Conservation (phyloP, 352 stramenopile species). For the Phytopythium ostracodes region DNA sequence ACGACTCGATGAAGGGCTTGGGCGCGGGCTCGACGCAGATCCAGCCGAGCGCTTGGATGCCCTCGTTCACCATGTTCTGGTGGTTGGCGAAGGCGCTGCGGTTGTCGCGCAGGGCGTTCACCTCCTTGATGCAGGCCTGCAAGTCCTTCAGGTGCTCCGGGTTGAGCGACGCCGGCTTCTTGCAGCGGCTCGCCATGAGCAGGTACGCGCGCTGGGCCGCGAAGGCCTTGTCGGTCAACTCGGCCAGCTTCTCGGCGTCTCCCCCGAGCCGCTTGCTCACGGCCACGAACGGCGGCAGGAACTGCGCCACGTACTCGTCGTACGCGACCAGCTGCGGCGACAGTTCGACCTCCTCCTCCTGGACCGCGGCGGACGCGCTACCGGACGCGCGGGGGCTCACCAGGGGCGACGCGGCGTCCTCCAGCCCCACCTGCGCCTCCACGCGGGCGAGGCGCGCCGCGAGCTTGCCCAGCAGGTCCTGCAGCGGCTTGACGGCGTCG, state of each 20-base stretch:
- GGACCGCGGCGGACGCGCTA: conserved; percentile 5
- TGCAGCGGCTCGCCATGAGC: conserved; percentile 90
- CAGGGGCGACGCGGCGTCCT: conserved; percentile 10
- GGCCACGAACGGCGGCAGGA: conserved; percentile 82
- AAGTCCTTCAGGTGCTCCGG: conserved; percentile 70
- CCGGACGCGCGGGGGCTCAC: conserved; percentile 7
- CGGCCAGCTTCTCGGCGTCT: conserved; percentile 77
- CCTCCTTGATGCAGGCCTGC: conserved; percentile 74
- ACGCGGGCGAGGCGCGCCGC: conserved; percentile 71
- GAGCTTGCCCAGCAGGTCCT: conserved; percentile 78
- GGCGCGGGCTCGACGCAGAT: conserved; percentile 82
- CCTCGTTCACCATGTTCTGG: conserved; percentile 88
- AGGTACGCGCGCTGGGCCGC: conserved; percentile 89
- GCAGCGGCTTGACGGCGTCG: conserved; percentile 77
- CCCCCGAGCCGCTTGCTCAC: conserved; percentile 73
- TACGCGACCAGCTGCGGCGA: conserved; percentile 83
- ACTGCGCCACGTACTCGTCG: conserved; percentile 84
- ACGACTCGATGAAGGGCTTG: conserved; percentile 94
- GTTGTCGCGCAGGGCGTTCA: conserved; percentile 78
- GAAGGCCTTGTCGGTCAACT: conserved; percentile 88
- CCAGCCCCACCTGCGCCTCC: conserved; percentile 74
- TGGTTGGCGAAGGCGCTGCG: conserved; percentile 81
- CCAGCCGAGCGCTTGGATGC: conserved; percentile 81
- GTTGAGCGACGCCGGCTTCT: conserved; percentile 85
- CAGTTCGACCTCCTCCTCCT: conserved; percentile 26